These are phyloP conservation scores for Carex kokanica DNA, from an alignment of 176 grass and related monocot species.

Conservation along the genomic window DNA sequence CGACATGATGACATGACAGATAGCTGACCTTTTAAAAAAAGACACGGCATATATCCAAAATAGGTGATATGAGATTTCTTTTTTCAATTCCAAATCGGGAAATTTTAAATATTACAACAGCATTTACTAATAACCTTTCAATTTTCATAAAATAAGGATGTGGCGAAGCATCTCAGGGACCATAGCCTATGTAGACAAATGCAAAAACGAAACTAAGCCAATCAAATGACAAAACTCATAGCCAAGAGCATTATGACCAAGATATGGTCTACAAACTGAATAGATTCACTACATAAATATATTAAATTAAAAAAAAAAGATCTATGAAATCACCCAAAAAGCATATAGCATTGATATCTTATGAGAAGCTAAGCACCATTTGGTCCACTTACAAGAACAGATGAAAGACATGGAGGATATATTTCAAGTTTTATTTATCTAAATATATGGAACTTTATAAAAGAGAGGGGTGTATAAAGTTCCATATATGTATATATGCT, in stretches of 20 bases:
- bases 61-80: no score
- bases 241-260: constrained; percentile 6
- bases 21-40: not conserved
- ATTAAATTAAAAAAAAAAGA: not conserved
- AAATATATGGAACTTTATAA: no score
- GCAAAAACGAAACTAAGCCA: not conserved
- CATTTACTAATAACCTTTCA: not conserved
- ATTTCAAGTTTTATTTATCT: not conserved
- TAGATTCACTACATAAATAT: not conserved
- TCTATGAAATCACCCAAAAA: not conserved
- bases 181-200: not conserved
- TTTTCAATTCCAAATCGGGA: not conserved
- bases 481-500: no score
- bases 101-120: not conserved
- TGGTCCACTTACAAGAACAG: not conserved
- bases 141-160: constrained; percentile 1
- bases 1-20: not conserved
- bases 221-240: not conserved
- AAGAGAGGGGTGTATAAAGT: no score
- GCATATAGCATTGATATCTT: not conserved
- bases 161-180: not conserved
- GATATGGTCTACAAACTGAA: constrained; percentile 6
- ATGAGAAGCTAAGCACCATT: not conserved
- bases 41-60: not conserved
- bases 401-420: not conserved